These are phyloP conservation scores for Plectosphaerella sp. DNA, from an alignment of 2,329 filamentous ascomycete species.

Conservation along the genomic window DNA sequence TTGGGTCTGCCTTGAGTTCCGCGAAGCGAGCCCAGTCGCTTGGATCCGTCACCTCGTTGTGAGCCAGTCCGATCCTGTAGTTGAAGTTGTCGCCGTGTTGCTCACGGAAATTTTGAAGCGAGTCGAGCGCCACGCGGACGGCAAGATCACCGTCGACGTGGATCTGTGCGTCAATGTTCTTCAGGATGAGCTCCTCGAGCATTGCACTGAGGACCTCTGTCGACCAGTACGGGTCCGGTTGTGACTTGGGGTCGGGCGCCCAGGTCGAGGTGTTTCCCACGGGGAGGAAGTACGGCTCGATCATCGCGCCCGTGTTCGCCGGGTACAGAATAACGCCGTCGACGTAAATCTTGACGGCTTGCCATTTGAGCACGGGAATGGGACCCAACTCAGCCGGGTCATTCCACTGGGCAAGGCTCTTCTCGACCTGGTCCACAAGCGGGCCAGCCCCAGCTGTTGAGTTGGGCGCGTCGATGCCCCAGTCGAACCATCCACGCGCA, in stretches of 20 bases:
- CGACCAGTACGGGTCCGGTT: constrained; percentile 30
- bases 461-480: constrained; percentile 16
- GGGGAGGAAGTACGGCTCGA: constrained; percentile 18
- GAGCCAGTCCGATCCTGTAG: constrained; percentile 18
- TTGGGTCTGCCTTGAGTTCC: constrained; percentile 17
- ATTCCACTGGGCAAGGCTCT: constrained; percentile 6
- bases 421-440: constrained; percentile 11
- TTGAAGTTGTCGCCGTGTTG: constrained; percentile 11
- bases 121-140: constrained; percentile 16
- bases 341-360: constrained; percentile 20
- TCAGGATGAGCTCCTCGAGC: constrained; percentile 14
- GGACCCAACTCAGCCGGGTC: constrained; percentile 10
- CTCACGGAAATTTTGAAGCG: constrained; percentile 14
- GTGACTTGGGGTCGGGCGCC: background rate
- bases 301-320: constrained; percentile 19
- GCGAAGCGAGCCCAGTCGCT: constrained; percentile 19
- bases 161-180: constrained; percentile 10
- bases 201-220: constrained; percentile 16
- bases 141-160: constrained; percentile 19
- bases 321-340: constrained; percentile 22
- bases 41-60: constrained; percentile 17
- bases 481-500: constrained; percentile 21
- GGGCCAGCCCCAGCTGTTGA: constrained; percentile 5
- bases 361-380: constrained; percentile 19
- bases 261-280: constrained; percentile 8